Conservation (phyloP, 2,329 filamentous ascomycete species). For the Orbilia blumenaviensis region DNA sequence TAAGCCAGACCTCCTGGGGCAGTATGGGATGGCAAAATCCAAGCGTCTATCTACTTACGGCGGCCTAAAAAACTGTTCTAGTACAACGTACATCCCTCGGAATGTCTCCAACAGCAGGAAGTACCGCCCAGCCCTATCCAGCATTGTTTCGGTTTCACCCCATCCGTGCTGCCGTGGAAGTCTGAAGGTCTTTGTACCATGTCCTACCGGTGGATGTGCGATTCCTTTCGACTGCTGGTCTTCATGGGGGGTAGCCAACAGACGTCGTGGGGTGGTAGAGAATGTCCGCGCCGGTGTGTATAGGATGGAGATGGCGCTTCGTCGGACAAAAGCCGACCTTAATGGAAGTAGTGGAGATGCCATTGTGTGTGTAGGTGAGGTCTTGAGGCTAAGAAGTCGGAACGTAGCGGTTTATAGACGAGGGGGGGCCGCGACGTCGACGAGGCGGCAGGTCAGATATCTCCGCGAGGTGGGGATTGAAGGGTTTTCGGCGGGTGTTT, state of each 20-base stretch:
- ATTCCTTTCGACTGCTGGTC: conserved; percentile 56
- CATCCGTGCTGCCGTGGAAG: conserved; percentile 69
- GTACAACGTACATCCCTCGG: conserved; percentile 94
- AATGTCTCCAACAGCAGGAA: conserved; percentile 96
- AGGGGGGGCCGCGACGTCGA: conserved; percentile 8
- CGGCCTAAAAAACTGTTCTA: conserved; percentile 98
- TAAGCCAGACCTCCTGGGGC: background rate
- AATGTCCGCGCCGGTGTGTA: conserved; percentile 67
- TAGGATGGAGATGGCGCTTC: conserved; percentile 58
- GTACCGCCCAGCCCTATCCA: conserved; percentile 89
- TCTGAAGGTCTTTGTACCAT: conserved; percentile 79
- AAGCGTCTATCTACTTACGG: conserved; percentile 74
- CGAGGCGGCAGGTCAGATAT: background rate
- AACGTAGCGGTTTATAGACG: background rate
- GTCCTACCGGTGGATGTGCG: conserved; percentile 74
- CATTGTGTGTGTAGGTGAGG: conserved; percentile 59
- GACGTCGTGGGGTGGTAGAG: conserved; percentile 71
- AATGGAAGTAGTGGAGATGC: conserved; percentile 63
- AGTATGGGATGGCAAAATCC: background rate
- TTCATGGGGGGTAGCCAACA: conserved; percentile 59
- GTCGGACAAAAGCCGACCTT: conserved; percentile 61
- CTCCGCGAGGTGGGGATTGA: conserved; percentile 7
- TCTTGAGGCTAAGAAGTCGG: background rate
- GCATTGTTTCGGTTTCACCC: conserved; percentile 80
- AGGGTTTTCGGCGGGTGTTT: conserved; percentile 19